phyloP scores from a whole-genome alignment of 768 basidiomycete genomes.

The Suillus occidentalis region DNA sequence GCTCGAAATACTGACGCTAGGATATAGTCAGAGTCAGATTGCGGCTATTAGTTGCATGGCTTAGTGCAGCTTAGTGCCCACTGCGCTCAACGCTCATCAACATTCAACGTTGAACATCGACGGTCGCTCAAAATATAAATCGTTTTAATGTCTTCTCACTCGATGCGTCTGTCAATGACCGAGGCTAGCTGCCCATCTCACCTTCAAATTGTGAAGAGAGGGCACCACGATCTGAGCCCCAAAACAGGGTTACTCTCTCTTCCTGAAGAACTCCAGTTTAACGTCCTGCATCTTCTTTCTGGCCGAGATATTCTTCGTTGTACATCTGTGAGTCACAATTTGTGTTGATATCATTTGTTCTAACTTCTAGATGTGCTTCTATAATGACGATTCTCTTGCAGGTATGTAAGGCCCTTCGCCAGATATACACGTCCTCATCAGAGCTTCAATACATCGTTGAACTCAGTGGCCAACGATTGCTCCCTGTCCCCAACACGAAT shows the following conservation, averaged over 20 bases:
- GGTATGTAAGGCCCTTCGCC: background rate
- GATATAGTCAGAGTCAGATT: no score
- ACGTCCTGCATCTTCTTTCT: background rate
- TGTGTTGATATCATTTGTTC: background rate
- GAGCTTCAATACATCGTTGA: background rate
- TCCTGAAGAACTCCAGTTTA: background rate
- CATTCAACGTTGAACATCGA: background rate
- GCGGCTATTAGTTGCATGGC: no score
- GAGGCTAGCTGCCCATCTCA: background rate
- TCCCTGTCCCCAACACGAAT: background rate
- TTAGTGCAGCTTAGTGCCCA: no score
- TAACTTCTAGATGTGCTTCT: background rate
- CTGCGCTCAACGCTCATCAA: no score
- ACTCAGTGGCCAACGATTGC: background rate
- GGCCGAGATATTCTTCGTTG: background rate
- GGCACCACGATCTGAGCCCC: background rate
- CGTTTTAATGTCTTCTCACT: background rate
- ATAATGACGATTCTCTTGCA: background rate
- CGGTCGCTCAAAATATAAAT: background rate
- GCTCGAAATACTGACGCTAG: no score
- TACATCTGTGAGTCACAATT: background rate
- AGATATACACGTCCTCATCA: background rate
- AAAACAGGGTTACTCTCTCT: background rate
- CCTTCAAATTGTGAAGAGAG: background rate
- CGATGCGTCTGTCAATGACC: background rate